Conservation (phyloP, 164 flowering plant genomes). For the Saururus chinensis region DNA sequence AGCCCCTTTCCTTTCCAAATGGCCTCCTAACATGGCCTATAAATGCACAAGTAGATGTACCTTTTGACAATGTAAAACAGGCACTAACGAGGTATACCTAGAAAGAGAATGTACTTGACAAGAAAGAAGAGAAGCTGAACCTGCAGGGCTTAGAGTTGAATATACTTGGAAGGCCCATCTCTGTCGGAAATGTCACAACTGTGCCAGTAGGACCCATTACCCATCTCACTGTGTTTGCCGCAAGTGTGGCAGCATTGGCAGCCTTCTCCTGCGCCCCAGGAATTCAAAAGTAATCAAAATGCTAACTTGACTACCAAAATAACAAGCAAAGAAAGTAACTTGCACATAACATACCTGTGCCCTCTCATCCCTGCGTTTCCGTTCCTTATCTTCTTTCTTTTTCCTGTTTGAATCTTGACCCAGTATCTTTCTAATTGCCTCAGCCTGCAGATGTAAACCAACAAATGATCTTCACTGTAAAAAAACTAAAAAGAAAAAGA, state of each 20-base stretch:
- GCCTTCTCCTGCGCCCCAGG: constrained; percentile 60
- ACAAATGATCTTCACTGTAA: neutral
- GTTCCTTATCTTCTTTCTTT: constrained; percentile 76
- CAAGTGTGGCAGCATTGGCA: constrained; percentile 41
- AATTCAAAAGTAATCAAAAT: neutral
- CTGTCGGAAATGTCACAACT: constrained; percentile 57
- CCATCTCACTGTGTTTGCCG: constrained; percentile 55
- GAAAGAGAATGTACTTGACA: too few relatives aligned
- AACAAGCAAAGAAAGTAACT: neutral
- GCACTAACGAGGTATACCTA: neutral
- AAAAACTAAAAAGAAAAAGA: neutral
- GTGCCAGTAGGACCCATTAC: constrained; percentile 72
- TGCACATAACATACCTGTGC: constrained; percentile 52
- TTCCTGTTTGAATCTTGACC: constrained; percentile 92
- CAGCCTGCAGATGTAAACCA: constrained; percentile 47
- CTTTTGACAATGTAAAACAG: neutral
- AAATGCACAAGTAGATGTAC: too few relatives aligned
- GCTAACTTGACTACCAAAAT: neutral
- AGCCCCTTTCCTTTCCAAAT: too few relatives aligned
- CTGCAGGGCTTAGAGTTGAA: constrained; percentile 61
- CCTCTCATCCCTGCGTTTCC: constrained; percentile 75
- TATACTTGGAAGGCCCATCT: constrained; percentile 66
- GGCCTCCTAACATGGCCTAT: too few relatives aligned
- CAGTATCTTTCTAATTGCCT: constrained; percentile 86
- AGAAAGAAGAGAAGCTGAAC: constrained; percentile 9